Evolutionary conservation across 1,284 basidiomycete genomes (phyloP), one percentile per base, ranked within the genome.

Genomic region (Microbotryomycetes sp.): DNA sequence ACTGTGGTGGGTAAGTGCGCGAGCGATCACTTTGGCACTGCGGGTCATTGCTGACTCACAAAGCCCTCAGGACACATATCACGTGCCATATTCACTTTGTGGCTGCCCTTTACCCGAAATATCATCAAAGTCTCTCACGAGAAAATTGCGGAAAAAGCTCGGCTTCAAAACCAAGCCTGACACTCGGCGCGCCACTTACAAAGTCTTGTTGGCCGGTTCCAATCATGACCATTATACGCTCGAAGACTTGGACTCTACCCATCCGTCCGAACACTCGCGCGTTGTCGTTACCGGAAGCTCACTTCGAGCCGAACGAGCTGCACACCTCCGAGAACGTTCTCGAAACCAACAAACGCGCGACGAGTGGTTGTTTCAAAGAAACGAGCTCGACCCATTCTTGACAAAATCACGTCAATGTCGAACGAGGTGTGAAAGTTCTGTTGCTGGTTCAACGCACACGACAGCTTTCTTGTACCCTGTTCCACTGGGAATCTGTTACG

Each of bases 221-320:
- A 1, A 29, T 1, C 29, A 23, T 21, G 45, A 51, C 24, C 13
- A 31, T 16, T 62, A 61, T 2, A 54, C 41, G 1, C 29, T 45
- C 16, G 68, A 71, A 27, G 69, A 70, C 21, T 58, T 59, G 18
- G 65, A 63, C 6, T 59, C 60, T 29, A 71, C 73, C 1, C 73
- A 72, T 57, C 65, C 73, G 0, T 70, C 68, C 1, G 67, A 70
- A 49, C 73, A 72, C 58, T 45, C 64, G 7, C 55, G 72, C 45
- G 47, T 66, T 2, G 49, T 72, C 7, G 28, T 59, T 3, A 11
- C 45, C 26, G 72, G 21, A 79, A 71, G 54, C 83, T 15, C 52
- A 59, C 16, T 54, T 41, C 7, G 24, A 45, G 6, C 57, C 57
- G 1, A 28, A 51, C 13, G 26, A 5, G 50, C 28, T 11, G 21